A percentile compares a stretch with the other conserved stretches of the same genome.
Conservation (phyloP, 176 grass and related monocot genomes). For the Cymbopogon citratus region DNA sequence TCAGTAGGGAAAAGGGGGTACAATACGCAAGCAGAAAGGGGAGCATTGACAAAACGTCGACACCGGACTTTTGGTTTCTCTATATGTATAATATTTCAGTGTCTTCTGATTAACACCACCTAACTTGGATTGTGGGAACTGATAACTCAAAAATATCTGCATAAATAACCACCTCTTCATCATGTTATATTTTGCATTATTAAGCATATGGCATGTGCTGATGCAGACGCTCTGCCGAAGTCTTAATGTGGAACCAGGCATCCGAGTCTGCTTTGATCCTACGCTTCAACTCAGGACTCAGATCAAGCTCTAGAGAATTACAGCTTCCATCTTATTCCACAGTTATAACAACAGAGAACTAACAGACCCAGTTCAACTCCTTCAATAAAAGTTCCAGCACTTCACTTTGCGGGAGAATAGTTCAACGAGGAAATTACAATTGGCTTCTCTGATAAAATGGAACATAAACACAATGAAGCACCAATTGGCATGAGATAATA, state of each 20-base stretch:
- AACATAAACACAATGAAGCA: background rate
- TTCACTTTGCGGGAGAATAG: background rate
- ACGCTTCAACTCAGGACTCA: background rate
- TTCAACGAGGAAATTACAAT: background rate
- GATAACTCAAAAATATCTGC: background rate
- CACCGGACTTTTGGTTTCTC: background rate
- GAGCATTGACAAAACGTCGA: background rate
- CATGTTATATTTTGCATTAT: background rate
- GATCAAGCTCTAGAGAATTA: background rate
- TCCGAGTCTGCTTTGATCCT: background rate
- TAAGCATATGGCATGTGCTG: background rate
- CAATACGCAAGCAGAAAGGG: background rate
- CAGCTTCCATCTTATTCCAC: background rate
- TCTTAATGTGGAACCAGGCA: background rate
- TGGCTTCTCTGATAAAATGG: background rate
- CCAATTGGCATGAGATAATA: background rate
- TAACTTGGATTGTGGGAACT: background rate
- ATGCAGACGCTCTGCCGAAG: background rate
- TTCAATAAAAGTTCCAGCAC: background rate
- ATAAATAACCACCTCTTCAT: background rate
- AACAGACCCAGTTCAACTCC: background rate
- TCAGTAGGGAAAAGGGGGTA: background rate
- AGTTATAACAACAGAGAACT: background rate
- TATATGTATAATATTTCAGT: background rate
- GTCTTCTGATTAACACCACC: background rate